phyloP scores from a whole-genome alignment of 148 eudicot genomes.

The Pouteria glomerata region DNA sequence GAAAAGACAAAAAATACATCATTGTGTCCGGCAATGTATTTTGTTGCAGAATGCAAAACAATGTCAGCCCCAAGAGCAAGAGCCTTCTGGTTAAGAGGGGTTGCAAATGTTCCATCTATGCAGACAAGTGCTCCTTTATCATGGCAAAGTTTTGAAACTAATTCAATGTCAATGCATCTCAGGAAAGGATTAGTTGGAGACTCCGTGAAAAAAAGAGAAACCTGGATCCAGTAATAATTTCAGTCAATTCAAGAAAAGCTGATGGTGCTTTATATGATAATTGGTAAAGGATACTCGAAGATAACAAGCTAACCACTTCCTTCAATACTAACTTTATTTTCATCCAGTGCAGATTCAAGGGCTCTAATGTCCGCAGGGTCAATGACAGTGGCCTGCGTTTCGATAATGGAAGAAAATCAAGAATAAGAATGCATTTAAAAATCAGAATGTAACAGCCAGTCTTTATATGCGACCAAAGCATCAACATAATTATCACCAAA shows the following conservation, averaged over 20 bases:
- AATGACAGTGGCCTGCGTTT: constrained; percentile 72
- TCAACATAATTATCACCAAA: background rate
- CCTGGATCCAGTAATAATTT: constrained; percentile 28
- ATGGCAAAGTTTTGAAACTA: constrained; percentile 85
- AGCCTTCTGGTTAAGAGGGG: constrained; percentile 93
- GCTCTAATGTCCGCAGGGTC: constrained; percentile 82
- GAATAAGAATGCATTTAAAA: background rate
- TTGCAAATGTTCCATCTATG: constrained; percentile 91
- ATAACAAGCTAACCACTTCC: background rate
- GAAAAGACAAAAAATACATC: constrained; percentile 43
- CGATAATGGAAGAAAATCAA: background rate
- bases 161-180: constrained; percentile 84
- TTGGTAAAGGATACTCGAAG: background rate
- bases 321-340: constrained; percentile 49
- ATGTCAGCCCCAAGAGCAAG: constrained; percentile 86
- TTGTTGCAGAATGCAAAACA: constrained; percentile 76
- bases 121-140: constrained; percentile 78
- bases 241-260: background rate
- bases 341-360: constrained; percentile 58
- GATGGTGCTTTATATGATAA: background rate
- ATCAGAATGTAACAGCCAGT: background rate
- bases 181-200: constrained; percentile 95
- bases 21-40: constrained; percentile 75
- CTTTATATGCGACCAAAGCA: background rate
- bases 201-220: constrained; percentile 75